Conservation (phyloP, 495 filamentous ascomycete species). For the Gamarada debralockiae region DNA sequence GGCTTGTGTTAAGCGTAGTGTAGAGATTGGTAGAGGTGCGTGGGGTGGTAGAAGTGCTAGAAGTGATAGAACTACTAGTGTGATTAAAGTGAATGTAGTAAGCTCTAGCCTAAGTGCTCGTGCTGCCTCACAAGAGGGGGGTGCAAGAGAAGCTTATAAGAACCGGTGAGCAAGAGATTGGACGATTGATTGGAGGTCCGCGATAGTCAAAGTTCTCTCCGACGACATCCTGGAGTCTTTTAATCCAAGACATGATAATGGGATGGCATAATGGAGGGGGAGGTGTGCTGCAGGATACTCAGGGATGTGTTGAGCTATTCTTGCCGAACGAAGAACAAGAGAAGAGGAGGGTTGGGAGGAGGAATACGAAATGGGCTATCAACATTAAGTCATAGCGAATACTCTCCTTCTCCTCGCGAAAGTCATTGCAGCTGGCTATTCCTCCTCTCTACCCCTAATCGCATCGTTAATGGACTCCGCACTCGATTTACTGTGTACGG, state of each 20-base stretch:
- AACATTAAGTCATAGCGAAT: conserved; percentile 48
- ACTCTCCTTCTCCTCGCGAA: conserved; percentile 40
- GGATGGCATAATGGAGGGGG: conserved; percentile 42
- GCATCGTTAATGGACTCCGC: conserved; percentile 44
- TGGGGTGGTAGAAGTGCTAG: too few species aligned
- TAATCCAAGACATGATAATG: conserved; percentile 42
- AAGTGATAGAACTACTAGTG: too few species aligned
- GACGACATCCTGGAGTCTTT: conserved; percentile 51
- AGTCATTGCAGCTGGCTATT: conserved; percentile 32
- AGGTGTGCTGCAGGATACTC: conserved; percentile 32
- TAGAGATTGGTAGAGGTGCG: too few species aligned
- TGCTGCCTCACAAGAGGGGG: too few species aligned
- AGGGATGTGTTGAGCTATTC: conserved; percentile 38
- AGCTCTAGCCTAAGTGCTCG: too few species aligned
- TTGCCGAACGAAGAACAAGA: conserved; percentile 45
- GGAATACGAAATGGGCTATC: conserved; percentile 46
- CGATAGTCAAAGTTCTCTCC: conserved; percentile 42
- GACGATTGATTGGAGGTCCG: conserved; percentile 49
- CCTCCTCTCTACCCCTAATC: conserved; percentile 43
- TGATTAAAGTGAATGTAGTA: too few species aligned
- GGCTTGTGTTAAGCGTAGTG: too few species aligned
- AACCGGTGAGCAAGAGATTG: too few species aligned
- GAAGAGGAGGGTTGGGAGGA: conserved; percentile 32
- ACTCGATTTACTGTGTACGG: conserved; percentile 44
- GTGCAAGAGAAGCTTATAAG: too few species aligned